Evolutionary conservation across 805 yeast species (phyloP).

Genomic region (Candida michaelii): DNA sequence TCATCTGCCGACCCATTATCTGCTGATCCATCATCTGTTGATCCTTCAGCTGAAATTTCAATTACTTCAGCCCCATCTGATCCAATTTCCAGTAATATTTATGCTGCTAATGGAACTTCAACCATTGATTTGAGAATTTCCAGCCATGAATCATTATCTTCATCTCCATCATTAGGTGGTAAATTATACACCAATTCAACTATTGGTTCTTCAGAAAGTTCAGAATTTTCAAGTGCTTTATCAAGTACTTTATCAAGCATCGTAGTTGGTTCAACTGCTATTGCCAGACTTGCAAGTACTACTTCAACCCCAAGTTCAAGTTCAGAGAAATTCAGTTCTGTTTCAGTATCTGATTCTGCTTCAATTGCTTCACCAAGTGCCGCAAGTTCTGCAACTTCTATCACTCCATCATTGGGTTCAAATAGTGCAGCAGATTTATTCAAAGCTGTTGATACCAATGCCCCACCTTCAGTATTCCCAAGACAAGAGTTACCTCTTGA

Average conservation of each 20-base stretch:
- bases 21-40: conserved; percentile 4
- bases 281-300: conserved; percentile 7
- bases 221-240: not conserved
- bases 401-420: conserved; percentile 11
- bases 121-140: conserved; percentile 18
- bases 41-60: too few species aligned
- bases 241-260: conserved; percentile 3
- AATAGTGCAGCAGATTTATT: conserved; percentile 45
- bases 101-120: conserved; percentile 10
- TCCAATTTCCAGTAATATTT: conserved; percentile 7
- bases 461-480: conserved; percentile 44
- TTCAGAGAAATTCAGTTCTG: not conserved
- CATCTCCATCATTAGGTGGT: conserved; percentile 7
- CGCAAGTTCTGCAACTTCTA: conserved; percentile 8
- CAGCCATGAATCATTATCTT: conserved; percentile 3
- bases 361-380: conserved; percentile 7
- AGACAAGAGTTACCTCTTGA: conserved; percentile 43
- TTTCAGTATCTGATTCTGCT: conserved; percentile 3
- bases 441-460: conserved; percentile 36
- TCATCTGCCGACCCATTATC: too few species aligned
- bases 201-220: not conserved
- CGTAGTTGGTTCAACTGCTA: conserved; percentile 1
- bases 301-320: not conserved
- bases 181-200: conserved; percentile 11
- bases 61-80: not conserved